Evolutionary conservation across 176 grass and related monocot species (phyloP), one percentile per base, ranked within the genome.

Genomic region (Ananas comosus): DNA sequence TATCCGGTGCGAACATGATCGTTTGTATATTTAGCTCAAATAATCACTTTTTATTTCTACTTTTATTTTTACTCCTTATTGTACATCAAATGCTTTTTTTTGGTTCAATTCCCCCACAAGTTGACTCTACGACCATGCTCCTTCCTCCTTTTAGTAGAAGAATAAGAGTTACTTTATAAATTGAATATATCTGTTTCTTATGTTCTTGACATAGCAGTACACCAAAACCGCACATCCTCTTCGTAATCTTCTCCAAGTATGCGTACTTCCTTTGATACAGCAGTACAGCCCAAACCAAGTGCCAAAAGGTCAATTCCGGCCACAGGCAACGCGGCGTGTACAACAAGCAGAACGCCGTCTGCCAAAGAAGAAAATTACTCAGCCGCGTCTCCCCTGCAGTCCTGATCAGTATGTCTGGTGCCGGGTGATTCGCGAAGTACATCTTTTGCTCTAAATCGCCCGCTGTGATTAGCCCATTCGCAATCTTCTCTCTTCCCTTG

Each of bases 361-460:
- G 92, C 88, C 88, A 92, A 1, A 96, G 76, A 33, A 96, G 88
- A 51, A 96, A 96, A 67, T 96, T 96, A 76, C 92, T 96, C 51
- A 96, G 70, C 2, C 88, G 79, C 23, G 79, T 87, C 73, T 96
- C 92, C 0, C 92, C 88, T 3, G 86, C 89, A 48, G 92, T 92
- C 16, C 92, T 79, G 50, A 96, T 81, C 56, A 92, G 67, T 13
- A 96, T 87, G 52, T 89, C 86, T 7, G 92, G 83, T 22, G 91
- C 92, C 0, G 72, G 80, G 71, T 86, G 89, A 22, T 76, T 75
- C 3, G 78, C 70, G 0, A 12, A 82, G 53, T 91, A 91, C 75
- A 96, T 77, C 52, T 85, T 82, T 10, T 12, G 57, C 64, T 92
- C 86, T 70, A 96, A 74, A 85, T 92, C 83, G 2, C 51, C 48